A percentile compares a stretch with the other conserved stretches of the same genome.
Evolutionary conservation across 1,284 basidiomycete genomes (phyloP).

Genomic region (Schizophyllum amplum): DNA sequence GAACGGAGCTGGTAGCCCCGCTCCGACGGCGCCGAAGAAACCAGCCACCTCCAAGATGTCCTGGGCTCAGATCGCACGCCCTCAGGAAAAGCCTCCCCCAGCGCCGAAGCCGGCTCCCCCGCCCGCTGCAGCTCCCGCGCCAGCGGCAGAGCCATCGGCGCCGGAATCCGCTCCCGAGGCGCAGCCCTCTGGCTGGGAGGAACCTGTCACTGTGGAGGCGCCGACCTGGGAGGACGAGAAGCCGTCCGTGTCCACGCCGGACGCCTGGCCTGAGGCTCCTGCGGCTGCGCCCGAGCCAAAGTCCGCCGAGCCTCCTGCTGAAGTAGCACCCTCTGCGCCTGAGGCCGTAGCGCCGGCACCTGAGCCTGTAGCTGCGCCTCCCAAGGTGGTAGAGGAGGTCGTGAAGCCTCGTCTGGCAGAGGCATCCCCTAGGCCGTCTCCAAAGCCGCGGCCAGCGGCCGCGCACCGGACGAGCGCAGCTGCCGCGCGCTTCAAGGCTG

Average conservation of each 20-base stretch:
- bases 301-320: background rate
- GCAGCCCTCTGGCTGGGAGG: slow-evolving; percentile 49
- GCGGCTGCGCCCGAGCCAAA: slow-evolving; percentile 20
- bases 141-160: slow-evolving; percentile 17
- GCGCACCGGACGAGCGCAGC: slow-evolving; percentile 35
- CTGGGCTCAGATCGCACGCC: slow-evolving; percentile 72
- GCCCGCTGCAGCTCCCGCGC: slow-evolving; percentile 22
- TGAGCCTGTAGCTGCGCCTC: slow-evolving; percentile 13
- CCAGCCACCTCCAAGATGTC: slow-evolving; percentile 67
- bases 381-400: slow-evolving; percentile 21
- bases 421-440: slow-evolving; percentile 9
- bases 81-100: slow-evolving; percentile 46
- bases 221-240: slow-evolving; percentile 69
- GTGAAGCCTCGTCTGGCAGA: slow-evolving; percentile 33
- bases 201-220: slow-evolving; percentile 63
- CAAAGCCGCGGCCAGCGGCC: slow-evolving; percentile 40
- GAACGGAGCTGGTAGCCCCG: slow-evolving; percentile 25
- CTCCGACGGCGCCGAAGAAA: slow-evolving; percentile 39
- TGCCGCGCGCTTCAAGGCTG: slow-evolving; percentile 59
- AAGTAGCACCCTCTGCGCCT: slow-evolving; percentile 10
- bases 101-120: slow-evolving; percentile 19
- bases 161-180: slow-evolving; percentile 29
- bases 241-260: slow-evolving; percentile 30
- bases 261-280: slow-evolving; percentile 23
- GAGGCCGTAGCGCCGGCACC: no score